phyloP scores from a whole-genome alignment of 2,329 filamentous ascomycete genomes.

The Exophiala mesophila region DNA sequence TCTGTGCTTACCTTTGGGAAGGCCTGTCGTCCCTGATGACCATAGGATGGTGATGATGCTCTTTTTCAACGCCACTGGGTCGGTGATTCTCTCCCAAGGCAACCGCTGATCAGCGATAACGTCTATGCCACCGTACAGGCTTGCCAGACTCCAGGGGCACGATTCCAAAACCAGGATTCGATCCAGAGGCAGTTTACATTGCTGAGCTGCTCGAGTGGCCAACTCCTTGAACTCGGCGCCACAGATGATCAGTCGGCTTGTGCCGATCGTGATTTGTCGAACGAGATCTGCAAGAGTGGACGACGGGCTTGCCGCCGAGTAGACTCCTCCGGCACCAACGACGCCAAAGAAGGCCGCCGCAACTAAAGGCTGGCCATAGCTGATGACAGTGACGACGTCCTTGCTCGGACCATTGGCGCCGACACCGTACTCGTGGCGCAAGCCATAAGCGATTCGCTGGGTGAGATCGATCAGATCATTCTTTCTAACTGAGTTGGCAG shows the following conservation, averaged over 20 bases:
- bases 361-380: slow-evolving; percentile 53
- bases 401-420: slow-evolving; percentile 45
- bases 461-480: slow-evolving; percentile 45
- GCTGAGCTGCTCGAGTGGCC: slow-evolving; percentile 47
- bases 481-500: slow-evolving; percentile 52
- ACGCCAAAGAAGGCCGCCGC: slow-evolving; percentile 53
- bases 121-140: slow-evolving; percentile 30
- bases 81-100: slow-evolving; percentile 52
- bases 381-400: slow-evolving; percentile 54
- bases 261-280: slow-evolving; percentile 42
- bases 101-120: slow-evolving; percentile 38
- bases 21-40: slow-evolving; percentile 44
- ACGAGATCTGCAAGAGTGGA: slow-evolving; percentile 50
- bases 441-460: slow-evolving; percentile 51
- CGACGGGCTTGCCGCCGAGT: slow-evolving; percentile 50
- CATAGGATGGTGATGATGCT: slow-evolving; percentile 45
- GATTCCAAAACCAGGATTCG: slow-evolving; percentile 51
- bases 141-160: slow-evolving; percentile 31
- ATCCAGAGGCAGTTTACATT: slow-evolving; percentile 38
- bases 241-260: slow-evolving; percentile 41
- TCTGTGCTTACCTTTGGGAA: slow-evolving; percentile 40
- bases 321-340: slow-evolving; percentile 56
- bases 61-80: slow-evolving; percentile 43
- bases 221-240: slow-evolving; percentile 47
- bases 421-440: slow-evolving; percentile 52